These are phyloP conservation scores for Spatholobus suberectus DNA, from an alignment of 306 rosid species.

Conservation along the genomic window DNA sequence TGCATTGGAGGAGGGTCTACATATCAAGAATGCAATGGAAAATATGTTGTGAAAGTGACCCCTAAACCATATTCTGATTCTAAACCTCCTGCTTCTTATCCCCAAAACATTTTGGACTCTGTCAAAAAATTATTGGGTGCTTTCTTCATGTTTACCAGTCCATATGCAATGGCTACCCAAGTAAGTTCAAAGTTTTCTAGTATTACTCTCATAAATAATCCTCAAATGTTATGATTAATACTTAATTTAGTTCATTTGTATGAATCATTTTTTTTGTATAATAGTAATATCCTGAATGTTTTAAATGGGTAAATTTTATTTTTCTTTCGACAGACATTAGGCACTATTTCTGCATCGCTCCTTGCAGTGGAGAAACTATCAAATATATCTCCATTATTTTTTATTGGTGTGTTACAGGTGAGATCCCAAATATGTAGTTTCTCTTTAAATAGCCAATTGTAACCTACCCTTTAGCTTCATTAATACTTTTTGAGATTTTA, in stretches of 20 bases:
- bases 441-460: neutral
- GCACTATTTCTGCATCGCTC: conserved; percentile 75
- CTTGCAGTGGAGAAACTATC: conserved; percentile 67
- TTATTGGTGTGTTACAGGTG: neutral
- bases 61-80: conserved; percentile 59
- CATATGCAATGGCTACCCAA: conserved; percentile 79
- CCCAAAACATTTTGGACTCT: conserved; percentile 42
- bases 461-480: conserved; percentile 13
- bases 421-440: neutral
- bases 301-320: neutral
- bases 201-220: neutral
- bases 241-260: neutral
- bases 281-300: neutral
- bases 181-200: conserved; percentile 44
- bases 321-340: conserved; percentile 55
- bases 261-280: neutral
- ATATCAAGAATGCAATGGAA: conserved; percentile 29
- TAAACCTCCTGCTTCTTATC: conserved; percentile 51
- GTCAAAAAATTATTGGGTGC: conserved; percentile 51
- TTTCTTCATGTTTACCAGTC: conserved; percentile 76
- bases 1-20: neutral
- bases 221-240: neutral
- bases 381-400: conserved; percentile 74
- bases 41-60: conserved; percentile 51
- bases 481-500: neutral